These are phyloP conservation scores for Penicillium rolfsii DNA, from an alignment of 2,329 filamentous ascomycete species.

Conservation along the genomic window DNA sequence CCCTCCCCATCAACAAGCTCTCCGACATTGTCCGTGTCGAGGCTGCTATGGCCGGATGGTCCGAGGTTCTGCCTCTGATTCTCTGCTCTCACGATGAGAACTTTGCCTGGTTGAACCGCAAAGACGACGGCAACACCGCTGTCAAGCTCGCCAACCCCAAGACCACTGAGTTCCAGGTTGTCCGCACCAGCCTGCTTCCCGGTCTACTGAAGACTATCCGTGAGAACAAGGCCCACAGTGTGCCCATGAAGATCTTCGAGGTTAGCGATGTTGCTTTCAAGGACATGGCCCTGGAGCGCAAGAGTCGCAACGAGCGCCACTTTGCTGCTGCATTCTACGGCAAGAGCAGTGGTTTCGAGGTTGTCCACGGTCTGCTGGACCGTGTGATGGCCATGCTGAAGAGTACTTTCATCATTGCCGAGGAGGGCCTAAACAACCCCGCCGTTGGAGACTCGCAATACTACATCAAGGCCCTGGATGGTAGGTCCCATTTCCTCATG, in stretches of 20 bases:
- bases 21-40: conserved; percentile 87
- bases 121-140: conserved; percentile 80
- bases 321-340: conserved; percentile 97
- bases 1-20: conserved; percentile 91
- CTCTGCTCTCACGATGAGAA: conserved; percentile 98
- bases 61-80: conserved; percentile 92
- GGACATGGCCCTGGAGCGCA: conserved; percentile 77
- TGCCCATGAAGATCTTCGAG: conserved; percentile 93
- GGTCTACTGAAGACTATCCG: conserved; percentile 90
- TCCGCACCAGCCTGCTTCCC: conserved; percentile 81
- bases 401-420: conserved; percentile 74
- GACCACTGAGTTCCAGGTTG: conserved; percentile 89
- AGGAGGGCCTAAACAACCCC: conserved; percentile 68
- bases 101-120: conserved; percentile 90
- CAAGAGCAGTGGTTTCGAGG: conserved; percentile 91
- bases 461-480: conserved; percentile 91
- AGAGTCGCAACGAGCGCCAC: conserved; percentile 88
- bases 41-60: conserved; percentile 92
- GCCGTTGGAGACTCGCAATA: conserved; percentile 70
- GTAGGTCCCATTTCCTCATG: conserved; percentile 46
- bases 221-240: conserved; percentile 85
- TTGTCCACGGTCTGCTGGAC: conserved; percentile 92
- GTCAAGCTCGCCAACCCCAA: conserved; percentile 90
- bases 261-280: conserved; percentile 91
- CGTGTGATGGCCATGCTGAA: conserved; percentile 90